Evolutionary conservation across 192 early-diverging fungal genomes (phyloP).

Genomic region (Entomortierella beljakovae): DNA sequence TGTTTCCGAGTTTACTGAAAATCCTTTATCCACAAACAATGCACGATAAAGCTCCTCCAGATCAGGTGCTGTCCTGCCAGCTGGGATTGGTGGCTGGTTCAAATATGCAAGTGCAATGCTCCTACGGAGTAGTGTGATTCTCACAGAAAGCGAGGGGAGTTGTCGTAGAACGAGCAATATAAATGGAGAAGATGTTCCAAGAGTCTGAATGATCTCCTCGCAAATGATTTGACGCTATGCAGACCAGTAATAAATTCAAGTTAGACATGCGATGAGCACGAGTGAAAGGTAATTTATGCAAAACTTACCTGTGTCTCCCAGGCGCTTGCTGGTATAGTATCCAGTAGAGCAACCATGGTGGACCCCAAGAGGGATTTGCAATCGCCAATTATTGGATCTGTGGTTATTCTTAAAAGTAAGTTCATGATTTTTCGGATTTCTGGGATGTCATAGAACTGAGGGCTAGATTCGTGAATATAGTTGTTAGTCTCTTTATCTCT

Average conservation of each 20-base stretch:
- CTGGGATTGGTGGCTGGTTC: conserved; percentile 10
- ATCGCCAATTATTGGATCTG: conserved; percentile 49
- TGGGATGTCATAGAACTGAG: conserved; percentile 19
- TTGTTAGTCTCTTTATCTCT: too few species aligned
- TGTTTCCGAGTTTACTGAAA: conserved; percentile 11
- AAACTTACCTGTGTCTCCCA: conserved; percentile 28
- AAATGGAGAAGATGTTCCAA: conserved; percentile 40
- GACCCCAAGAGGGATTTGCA: conserved; percentile 33
- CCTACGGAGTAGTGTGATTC: conserved; percentile 22
- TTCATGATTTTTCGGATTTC: conserved; percentile 30
- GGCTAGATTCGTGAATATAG: conserved; percentile 6
- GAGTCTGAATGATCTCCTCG: conserved; percentile 9
- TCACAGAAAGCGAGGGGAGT: conserved; percentile 23
- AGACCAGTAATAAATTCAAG: too few species aligned
- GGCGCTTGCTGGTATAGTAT: conserved; percentile 10
- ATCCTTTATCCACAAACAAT: conserved; percentile 24
- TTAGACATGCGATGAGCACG: too few species aligned
- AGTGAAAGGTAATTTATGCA: too few species aligned
- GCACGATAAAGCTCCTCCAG: conserved; percentile 30
- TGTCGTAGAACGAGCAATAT: conserved; percentile 25
- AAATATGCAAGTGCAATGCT: conserved; percentile 31
- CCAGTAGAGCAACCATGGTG: conserved; percentile 27
- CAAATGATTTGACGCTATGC: conserved; percentile 26
- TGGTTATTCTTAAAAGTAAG: conserved; percentile 39
- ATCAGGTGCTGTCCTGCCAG: conserved; percentile 6